Evolutionary conservation across 2,329 filamentous ascomycete species (phyloP).

Genomic region (Xylariaceae sp.): DNA sequence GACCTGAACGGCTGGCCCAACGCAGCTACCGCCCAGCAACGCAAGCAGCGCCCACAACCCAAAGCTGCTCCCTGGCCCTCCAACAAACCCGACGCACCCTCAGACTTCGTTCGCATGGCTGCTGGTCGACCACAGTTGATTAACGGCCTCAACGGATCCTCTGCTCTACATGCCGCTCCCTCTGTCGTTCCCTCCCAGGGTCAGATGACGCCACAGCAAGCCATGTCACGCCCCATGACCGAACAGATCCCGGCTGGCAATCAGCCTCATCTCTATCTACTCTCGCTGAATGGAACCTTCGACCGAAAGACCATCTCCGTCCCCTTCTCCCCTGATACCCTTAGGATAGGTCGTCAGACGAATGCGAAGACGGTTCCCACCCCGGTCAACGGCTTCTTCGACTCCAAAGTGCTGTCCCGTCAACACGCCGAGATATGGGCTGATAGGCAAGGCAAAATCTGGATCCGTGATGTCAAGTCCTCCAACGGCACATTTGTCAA

Average conservation of each 20-base stretch:
- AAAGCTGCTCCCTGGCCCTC: constrained; percentile 48
- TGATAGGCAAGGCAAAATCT: constrained; percentile 77
- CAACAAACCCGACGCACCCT: constrained; percentile 43
- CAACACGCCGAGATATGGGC: constrained; percentile 97
- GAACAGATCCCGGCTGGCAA: constrained; percentile 61
- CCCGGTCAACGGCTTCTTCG: constrained; percentile 88
- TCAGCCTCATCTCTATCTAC: constrained; percentile 76
- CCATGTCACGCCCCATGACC: constrained; percentile 60
- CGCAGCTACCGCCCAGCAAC: constrained; percentile 35
- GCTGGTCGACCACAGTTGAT: constrained; percentile 36
- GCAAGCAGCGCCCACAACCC: constrained; percentile 50
- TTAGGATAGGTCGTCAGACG: constrained; percentile 92
- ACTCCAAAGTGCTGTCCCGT: constrained; percentile 93
- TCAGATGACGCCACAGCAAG: constrained; percentile 39
- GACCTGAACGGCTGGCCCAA: constrained; percentile 52
- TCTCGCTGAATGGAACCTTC: constrained; percentile 93
- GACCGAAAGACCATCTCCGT: constrained; percentile 95
- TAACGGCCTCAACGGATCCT: constrained; percentile 42
- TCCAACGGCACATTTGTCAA: constrained; percentile 99
- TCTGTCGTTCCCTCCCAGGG: constrained; percentile 36
- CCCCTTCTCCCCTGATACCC: constrained; percentile 87
- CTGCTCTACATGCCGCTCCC: constrained; percentile 36
- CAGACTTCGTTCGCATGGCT: constrained; percentile 44
- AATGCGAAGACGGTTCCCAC: constrained; percentile 95
- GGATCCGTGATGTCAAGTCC: constrained; percentile 95